These are phyloP conservation scores for Xylaria castorea DNA, from an alignment of 495 filamentous ascomycete species.

Conservation along the genomic window DNA sequence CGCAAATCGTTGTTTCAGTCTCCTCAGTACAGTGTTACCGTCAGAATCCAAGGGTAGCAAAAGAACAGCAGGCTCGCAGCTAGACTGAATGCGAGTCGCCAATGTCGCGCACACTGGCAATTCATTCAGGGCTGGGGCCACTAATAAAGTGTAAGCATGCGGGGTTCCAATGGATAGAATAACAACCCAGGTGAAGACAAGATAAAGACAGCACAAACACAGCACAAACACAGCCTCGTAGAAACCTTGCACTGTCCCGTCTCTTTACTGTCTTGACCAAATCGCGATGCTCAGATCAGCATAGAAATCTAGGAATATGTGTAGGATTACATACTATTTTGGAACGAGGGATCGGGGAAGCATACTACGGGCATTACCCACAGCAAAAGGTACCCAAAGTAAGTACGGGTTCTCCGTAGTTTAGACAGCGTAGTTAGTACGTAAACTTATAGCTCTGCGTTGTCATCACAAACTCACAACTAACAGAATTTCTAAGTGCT, in stretches of 20 bases:
- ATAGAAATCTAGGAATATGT: background rate
- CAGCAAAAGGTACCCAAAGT: no score
- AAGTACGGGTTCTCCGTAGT: background rate
- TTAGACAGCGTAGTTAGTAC: background rate
- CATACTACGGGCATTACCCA: background rate
- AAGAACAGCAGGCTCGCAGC: background rate
- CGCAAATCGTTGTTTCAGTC: background rate
- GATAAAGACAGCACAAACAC: background rate
- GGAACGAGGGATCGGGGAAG: background rate
- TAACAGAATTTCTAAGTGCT: background rate
- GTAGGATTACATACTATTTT: background rate
- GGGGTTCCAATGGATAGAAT: background rate
- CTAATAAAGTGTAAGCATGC: slow-evolving; percentile 7
- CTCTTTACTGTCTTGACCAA: background rate
- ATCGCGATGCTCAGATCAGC: background rate
- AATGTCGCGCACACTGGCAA: background rate
- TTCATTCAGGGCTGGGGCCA: slow-evolving; percentile 8
- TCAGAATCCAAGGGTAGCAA: background rate
- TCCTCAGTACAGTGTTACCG: background rate
- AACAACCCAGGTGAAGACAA: background rate
- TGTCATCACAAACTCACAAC: slow-evolving; percentile 2
- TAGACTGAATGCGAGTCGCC: background rate
- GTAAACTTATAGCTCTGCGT: background rate
- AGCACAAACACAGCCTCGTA: background rate
- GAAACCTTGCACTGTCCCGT: background rate